Evolutionary conservation across 176 grass and related monocot genomes (phyloP), one percentile per base, ranked within the genome.

Genomic region (Dactylis glomerata): DNA sequence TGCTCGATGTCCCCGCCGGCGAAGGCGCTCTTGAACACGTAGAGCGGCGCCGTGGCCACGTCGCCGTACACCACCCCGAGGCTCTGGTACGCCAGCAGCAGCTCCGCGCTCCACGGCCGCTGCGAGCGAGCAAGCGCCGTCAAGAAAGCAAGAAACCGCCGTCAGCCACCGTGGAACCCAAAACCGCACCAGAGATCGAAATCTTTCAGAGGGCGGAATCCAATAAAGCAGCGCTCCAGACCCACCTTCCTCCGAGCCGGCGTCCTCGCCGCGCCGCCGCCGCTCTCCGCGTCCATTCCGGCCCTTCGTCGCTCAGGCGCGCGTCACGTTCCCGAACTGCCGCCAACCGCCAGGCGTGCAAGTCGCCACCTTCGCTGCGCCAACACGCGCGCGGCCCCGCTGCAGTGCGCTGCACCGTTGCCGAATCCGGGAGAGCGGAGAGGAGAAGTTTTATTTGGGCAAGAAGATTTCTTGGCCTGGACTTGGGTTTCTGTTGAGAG

Each of bases 51-150:
- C 79, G 92, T 94, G 73, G 89, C 91, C 69, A 99, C 74, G 62
- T 96, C 93, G 33, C 96, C 96, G 70, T 99, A 99, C 45, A 96
- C 96, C 11, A 96, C 96, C 1, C 96, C 96, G 1, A 99, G 89
- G 89, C 91, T 94, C 84, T 96, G 96, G 84, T 94, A 99, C 3
- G 96, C 93, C 7, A 99, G 91, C 78, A 89, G 17, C 24, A 92
- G 70, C 66, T 88, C 83, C 50, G 81, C 62, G 73, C 87, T 81
- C 93, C 93, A 92, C 23, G 86, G 79, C 80, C 92, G 82, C 81
- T 63, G 58, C 59, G 15, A 14, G 59, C 12, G 14, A 16, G 52
- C 57, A 72, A 9, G 41, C 83, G 85, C 73, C 77, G 30, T 7
- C 67, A 80, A 56, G 5, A 77, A 91, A 64, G 63, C 38, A 73